Evolutionary conservation across 495 filamentous ascomycete species (phyloP).

Genomic region (Friedmanniomyces simplex): DNA sequence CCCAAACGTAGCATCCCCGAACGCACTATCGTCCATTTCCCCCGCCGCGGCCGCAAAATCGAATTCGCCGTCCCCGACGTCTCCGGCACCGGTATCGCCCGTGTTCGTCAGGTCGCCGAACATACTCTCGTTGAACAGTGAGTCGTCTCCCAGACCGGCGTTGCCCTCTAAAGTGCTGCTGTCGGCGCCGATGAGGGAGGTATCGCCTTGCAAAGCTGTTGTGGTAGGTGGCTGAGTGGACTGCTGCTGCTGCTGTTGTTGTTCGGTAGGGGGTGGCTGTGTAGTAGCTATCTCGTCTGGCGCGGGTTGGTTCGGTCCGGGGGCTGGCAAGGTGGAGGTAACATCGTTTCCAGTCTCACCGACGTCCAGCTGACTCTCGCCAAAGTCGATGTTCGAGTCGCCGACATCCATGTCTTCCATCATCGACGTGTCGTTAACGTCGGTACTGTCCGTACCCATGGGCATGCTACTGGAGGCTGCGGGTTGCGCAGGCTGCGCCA

Average conservation of each 20-base stretch:
- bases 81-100: conserved; percentile 27
- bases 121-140: conserved; percentile 47
- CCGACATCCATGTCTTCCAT: conserved; percentile 15
- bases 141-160: conserved; percentile 41
- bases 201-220: background rate
- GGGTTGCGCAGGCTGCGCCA: background rate
- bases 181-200: background rate
- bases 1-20: conserved; percentile 53
- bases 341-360: background rate
- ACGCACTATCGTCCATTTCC: conserved; percentile 46
- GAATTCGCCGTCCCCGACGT: conserved; percentile 32
- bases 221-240: background rate
- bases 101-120: conserved; percentile 53
- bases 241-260: background rate
- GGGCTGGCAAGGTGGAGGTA: background rate
- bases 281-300: background rate
- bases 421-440: background rate
- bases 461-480: background rate
- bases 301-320: background rate
- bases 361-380: background rate
- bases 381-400: conserved; percentile 12
- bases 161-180: conserved; percentile 13
- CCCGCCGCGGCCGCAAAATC: conserved; percentile 36
- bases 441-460: background rate
- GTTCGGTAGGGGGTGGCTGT: background rate